Evolutionary conservation across 768 basidiomycete genomes (phyloP).

Genomic region (Russula foetens): DNA sequence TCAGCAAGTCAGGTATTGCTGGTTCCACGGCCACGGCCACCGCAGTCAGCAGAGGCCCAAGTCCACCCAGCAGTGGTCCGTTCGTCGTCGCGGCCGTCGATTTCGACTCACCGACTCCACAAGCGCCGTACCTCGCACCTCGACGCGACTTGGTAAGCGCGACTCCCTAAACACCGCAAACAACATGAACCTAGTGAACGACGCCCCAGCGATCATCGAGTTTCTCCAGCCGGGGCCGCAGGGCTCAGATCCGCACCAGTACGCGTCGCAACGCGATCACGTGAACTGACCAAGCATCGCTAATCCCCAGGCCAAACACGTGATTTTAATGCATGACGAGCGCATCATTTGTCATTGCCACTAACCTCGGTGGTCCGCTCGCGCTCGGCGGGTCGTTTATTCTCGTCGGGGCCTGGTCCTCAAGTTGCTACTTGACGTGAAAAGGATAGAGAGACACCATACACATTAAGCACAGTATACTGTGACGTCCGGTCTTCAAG

Average conservation of each 20-base stretch:
- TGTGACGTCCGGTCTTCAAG: too few species aligned
- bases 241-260: too few species aligned
- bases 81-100: slow-evolving; percentile 11
- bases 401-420: slow-evolving; percentile 30
- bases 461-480: too few species aligned
- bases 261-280: slow-evolving; percentile 20
- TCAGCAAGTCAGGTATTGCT: too few species aligned
- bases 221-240: slow-evolving; percentile 38
- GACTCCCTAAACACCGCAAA: too few species aligned
- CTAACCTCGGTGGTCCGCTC: slow-evolving; percentile 37
- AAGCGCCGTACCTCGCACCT: neutral
- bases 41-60: too few species aligned
- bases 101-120: slow-evolving; percentile 5
- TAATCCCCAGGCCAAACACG: too few species aligned
- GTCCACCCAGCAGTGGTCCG: neutral
- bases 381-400: slow-evolving; percentile 44
- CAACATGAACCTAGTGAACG: slow-evolving; percentile 26
- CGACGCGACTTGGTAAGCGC: too few species aligned
- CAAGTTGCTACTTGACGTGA: neutral
- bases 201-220: slow-evolving; percentile 35
- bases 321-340: too few species aligned
- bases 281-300: too few species aligned
- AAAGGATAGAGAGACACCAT: too few species aligned
- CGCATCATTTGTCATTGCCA: slow-evolving; percentile 37
- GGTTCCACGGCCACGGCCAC: too few species aligned